A percentile compares a stretch with the other conserved stretches of the same genome.
phyloP scores from a whole-genome alignment of 768 basidiomycete species.

The Panaeolus papilionaceus region DNA sequence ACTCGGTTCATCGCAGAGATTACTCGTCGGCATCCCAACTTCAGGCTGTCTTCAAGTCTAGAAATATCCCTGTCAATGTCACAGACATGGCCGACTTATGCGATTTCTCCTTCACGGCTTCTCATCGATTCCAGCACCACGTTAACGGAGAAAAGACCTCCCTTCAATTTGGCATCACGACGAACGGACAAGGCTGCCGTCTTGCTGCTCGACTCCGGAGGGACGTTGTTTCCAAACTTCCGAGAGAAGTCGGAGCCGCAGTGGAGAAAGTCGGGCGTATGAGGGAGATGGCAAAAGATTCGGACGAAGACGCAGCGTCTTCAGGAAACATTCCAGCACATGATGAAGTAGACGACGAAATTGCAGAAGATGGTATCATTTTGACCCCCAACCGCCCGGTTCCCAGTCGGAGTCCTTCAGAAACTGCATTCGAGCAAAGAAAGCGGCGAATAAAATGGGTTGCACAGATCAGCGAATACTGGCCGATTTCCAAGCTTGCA shows the following conservation, averaged over 20 bases:
- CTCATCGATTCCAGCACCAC: conserved; percentile 77
- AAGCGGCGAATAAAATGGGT: conserved; percentile 89
- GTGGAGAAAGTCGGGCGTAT: conserved; percentile 77
- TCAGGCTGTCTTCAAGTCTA: conserved; percentile 55
- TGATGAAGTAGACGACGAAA: conserved; percentile 42
- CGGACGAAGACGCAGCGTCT: conserved; percentile 22
- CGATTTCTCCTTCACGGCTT: conserved; percentile 88
- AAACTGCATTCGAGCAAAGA: conserved; percentile 51
- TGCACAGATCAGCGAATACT: conserved; percentile 96
- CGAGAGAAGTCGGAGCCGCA: conserved; percentile 75
- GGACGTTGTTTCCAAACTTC: conserved; percentile 80
- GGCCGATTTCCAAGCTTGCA: conserved; percentile 83
- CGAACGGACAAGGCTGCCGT: conserved; percentile 91
- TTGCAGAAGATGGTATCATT: conserved; percentile 58
- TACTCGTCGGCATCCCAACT: conserved; percentile 63
- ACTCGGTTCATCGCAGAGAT: conserved; percentile 47
- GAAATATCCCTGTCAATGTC: conserved; percentile 81
- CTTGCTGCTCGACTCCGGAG: conserved; percentile 80
- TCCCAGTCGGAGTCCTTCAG: conserved; percentile 48
- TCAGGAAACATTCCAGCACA: conserved; percentile 10
- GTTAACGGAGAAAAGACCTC: conserved; percentile 50
- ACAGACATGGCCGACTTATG: conserved; percentile 87
- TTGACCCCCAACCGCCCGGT: conserved; percentile 77
- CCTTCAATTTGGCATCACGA: conserved; percentile 84
- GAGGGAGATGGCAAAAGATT: conserved; percentile 56